Base-by-base conservation (phyloP, 75 land plant species). In the Adiantum capillusveneris region DNA sequence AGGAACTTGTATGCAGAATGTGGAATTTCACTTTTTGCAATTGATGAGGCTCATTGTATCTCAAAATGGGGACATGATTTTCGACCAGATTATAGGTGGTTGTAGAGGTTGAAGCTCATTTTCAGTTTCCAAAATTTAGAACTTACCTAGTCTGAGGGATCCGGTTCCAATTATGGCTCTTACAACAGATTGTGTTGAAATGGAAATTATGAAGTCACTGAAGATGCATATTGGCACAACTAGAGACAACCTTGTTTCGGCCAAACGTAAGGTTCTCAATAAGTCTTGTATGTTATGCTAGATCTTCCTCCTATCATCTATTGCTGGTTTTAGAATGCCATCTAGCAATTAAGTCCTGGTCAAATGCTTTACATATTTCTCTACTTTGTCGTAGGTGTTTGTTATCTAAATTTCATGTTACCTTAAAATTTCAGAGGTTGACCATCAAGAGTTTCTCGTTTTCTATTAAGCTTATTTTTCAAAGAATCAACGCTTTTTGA, bases 1-100 rank as follows among this genome's bases (percentile, higher is more conserved):
- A 75, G 58, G 69, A 29, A 52, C 80, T 85, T 37, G 82, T 79
- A 31, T 74, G 72, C 63, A 68, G n/a, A 9, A 67, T 72, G 60
- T 59, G 88, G 88, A 27, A 82, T 85, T 59, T 73, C 85, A 49
- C 62, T 85, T 11, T 85, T 86, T 83, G 90, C 86, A 20, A 67
- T 86, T 69, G 90, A 86, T 69, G 90, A 86, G 77, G 90, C 64
- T 36, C 90, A 86, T 62, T 86, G 90, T 72, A 78, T 86, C 36
- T 83, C 86, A 37, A 83, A 86, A 66, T 86, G 90, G 90, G 90
- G 90, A 42, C 90, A 86, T 75, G 90, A 86, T 79, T 86, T 86
- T 78, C 75, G 90, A 29, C 84, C 87, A 29, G 79, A 77, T 50
- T 86, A 86, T 59, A 85, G 88, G 88, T 85, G 37, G 9, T 34